phyloP scores from a whole-genome alignment of 805 yeast species.

The Candida boidinii region DNA sequence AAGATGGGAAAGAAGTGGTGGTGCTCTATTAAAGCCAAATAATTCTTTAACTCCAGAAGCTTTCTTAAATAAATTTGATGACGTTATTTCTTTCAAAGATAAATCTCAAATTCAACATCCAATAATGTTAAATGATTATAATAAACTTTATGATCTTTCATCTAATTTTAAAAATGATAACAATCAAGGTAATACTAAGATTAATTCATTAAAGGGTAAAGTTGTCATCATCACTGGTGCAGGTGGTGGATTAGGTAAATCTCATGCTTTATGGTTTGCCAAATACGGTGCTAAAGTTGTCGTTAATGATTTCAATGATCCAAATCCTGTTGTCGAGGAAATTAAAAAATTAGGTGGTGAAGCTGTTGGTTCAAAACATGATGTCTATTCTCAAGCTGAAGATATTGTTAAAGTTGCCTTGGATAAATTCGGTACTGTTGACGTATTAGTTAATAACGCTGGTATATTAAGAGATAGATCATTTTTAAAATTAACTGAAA shows the following conservation, averaged over 20 bases:
- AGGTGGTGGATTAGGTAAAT: slow-evolving; percentile 89
- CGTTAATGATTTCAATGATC: slow-evolving; percentile 81
- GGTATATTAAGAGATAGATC: slow-evolving; percentile 91
- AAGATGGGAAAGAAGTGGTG: slow-evolving; percentile 91
- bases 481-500: slow-evolving; percentile 73
- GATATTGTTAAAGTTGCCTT: slow-evolving; percentile 72
- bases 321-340: slow-evolving; percentile 65
- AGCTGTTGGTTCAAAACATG: slow-evolving; percentile 79
- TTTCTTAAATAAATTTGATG: slow-evolving; percentile 56
- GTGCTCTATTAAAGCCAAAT: slow-evolving; percentile 76
- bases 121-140: slow-evolving; percentile 60
- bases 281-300: slow-evolving; percentile 93
- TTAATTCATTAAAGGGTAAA: slow-evolving; percentile 63
- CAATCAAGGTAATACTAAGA: slow-evolving; percentile 38
- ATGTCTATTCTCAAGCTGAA: slow-evolving; percentile 69
- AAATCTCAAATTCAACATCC: slow-evolving; percentile 59
- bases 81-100: slow-evolving; percentile 55
- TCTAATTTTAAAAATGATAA: slow-evolving; percentile 39
- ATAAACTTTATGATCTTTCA: slow-evolving; percentile 42
- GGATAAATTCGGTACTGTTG: slow-evolving; percentile 71
- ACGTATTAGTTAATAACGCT: slow-evolving; percentile 84
- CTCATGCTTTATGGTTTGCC: slow-evolving; percentile 80
- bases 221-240: slow-evolving; percentile 94
- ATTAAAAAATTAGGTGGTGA: slow-evolving; percentile 56
- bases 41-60: slow-evolving; percentile 77